phyloP scores from a whole-genome alignment of 2,329 filamentous ascomycete genomes.

The Penicillium palitans region DNA sequence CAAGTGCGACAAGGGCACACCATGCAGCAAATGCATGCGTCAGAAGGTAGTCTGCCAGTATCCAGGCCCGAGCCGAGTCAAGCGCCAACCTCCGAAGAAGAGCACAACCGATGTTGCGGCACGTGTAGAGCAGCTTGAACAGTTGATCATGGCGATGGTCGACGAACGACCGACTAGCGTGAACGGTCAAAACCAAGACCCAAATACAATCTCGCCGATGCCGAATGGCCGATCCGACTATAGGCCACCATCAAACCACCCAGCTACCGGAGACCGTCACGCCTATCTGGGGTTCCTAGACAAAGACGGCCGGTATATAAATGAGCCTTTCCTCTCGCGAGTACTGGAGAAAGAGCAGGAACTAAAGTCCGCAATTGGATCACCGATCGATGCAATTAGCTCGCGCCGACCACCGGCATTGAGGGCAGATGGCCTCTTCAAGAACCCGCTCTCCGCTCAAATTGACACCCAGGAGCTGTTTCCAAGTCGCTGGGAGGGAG shows the following conservation, averaged over 20 bases:
- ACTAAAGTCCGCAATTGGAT: slow-evolving; percentile 25
- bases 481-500: slow-evolving; percentile 27
- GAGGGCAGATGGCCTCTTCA: slow-evolving; percentile 26
- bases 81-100: slow-evolving; percentile 23
- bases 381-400: slow-evolving; percentile 9
- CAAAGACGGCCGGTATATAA: slow-evolving; percentile 32
- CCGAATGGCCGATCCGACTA: neutral
- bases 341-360: slow-evolving; percentile 32
- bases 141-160: slow-evolving; percentile 18
- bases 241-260: neutral
- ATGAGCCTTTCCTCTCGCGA: slow-evolving; percentile 30
- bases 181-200: neutral
- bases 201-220: neutral
- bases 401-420: slow-evolving; percentile 15
- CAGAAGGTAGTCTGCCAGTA: slow-evolving; percentile 25
- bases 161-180: neutral
- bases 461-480: slow-evolving; percentile 18
- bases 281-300: slow-evolving; percentile 21
- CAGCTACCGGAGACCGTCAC: neutral
- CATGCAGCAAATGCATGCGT: slow-evolving; percentile 27
- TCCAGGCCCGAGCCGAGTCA: slow-evolving; percentile 23
- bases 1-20: slow-evolving; percentile 27
- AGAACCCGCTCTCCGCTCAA: slow-evolving; percentile 18
- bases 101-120: slow-evolving; percentile 21
- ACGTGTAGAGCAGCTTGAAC: slow-evolving; percentile 27